Evolutionary conservation across 2,329 filamentous ascomycete species (phyloP).

Genomic region (Cercospora zeina): DNA sequence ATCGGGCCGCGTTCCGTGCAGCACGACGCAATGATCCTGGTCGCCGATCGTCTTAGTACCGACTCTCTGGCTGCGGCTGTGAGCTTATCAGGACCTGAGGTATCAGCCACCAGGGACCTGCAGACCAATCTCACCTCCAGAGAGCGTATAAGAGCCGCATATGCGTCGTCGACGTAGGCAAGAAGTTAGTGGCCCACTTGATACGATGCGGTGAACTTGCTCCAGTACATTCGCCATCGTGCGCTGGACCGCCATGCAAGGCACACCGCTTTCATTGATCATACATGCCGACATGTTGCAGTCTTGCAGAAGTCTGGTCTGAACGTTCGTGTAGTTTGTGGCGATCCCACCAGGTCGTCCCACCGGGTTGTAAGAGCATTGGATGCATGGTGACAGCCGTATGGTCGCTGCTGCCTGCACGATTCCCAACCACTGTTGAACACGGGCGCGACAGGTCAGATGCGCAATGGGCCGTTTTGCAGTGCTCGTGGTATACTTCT

Average conservation of each 20-base stretch:
- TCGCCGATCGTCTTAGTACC: conserved; percentile 4
- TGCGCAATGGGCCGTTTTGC: background rate
- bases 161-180: background rate
- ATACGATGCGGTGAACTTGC: conserved; percentile 1
- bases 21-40: conserved; percentile 4
- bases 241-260: background rate
- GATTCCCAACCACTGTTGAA: too few relatives aligned
- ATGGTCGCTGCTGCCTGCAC: too few relatives aligned
- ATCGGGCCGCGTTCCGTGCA: background rate
- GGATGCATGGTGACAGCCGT: background rate
- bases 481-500: background rate
- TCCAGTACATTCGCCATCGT: background rate
- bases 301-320: background rate
- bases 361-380: background rate
- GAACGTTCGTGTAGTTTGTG: background rate
- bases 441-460: background rate
- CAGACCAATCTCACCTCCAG: background rate
- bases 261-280: conserved; percentile 3
- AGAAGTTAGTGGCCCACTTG: conserved; percentile 3
- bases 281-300: background rate
- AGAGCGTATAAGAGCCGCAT: background rate
- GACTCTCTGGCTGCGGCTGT: background rate
- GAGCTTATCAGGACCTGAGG: background rate
- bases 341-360: conserved; percentile 5
- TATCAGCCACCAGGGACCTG: background rate